These are phyloP conservation scores for Coemansia sp. DNA, from an alignment of 192 early-diverging fungal species.

Conservation along the genomic window DNA sequence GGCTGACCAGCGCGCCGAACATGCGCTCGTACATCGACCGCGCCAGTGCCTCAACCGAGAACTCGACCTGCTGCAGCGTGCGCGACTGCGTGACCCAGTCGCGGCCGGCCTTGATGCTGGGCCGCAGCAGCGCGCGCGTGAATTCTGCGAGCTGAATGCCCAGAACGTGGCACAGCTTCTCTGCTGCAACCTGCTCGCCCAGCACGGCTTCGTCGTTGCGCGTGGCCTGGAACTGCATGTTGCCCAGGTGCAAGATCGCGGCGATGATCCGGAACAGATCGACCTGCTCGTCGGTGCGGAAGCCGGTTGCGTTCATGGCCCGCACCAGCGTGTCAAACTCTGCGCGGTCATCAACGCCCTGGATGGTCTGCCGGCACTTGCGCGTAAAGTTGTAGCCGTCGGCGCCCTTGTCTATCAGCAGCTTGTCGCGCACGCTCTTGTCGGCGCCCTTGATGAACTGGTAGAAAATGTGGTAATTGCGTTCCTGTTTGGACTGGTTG, in stretches of 20 bases:
- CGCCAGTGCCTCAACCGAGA: slow-evolving; percentile 89
- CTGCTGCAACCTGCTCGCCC: slow-evolving; percentile 69
- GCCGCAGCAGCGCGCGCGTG: slow-evolving; percentile 81
- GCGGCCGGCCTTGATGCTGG: slow-evolving; percentile 90
- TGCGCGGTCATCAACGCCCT: slow-evolving; percentile 87
- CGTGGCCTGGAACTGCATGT: slow-evolving; percentile 78
- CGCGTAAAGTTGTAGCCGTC: slow-evolving; percentile 84
- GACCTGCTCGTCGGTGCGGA: slow-evolving; percentile 72
- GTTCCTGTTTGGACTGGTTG: slow-evolving; percentile 85
- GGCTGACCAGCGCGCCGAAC: slow-evolving; percentile 88
- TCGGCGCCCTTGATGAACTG: slow-evolving; percentile 91
- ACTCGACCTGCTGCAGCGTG: slow-evolving; percentile 81
- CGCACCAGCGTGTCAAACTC: slow-evolving; percentile 78
- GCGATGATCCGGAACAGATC: slow-evolving; percentile 85
- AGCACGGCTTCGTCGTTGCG: slow-evolving; percentile 88
- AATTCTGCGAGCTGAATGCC: slow-evolving; percentile 89
- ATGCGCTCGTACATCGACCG: slow-evolving; percentile 93
- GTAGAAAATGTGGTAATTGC: slow-evolving; percentile 98
- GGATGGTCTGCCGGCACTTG: slow-evolving; percentile 82
- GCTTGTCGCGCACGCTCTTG: slow-evolving; percentile 68
- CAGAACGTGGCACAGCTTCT: slow-evolving; percentile 93
- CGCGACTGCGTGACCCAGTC: slow-evolving; percentile 95
- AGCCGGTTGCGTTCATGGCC: slow-evolving; percentile 82
- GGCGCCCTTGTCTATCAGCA: slow-evolving; percentile 76
- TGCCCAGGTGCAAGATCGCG: slow-evolving; percentile 90